Conservation (phyloP, 2,329 filamentous ascomycete species). For the Trichoderma lentiforme region DNA sequence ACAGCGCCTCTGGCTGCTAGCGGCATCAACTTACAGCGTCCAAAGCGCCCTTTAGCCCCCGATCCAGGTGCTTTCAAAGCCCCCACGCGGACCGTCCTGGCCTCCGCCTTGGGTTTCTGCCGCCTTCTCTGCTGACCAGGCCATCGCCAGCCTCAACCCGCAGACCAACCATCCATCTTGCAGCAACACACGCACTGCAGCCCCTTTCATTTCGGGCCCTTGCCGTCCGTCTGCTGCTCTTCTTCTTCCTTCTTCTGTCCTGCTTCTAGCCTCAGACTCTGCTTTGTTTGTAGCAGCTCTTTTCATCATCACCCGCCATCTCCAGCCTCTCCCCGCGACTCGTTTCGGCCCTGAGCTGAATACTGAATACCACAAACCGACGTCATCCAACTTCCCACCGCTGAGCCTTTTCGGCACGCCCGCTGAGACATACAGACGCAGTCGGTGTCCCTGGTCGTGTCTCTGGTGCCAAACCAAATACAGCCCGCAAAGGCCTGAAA, state of each 20-base stretch:
- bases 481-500: conserved; percentile 2
- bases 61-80: background rate
- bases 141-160: conserved; percentile 14
- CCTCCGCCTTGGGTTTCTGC: conserved; percentile 15
- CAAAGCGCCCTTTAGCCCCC: background rate
- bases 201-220: background rate
- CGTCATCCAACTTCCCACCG: background rate
- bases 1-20: background rate
- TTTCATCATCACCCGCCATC: background rate
- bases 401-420: background rate
- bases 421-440: conserved; percentile 7
- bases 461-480: background rate
- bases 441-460: background rate
- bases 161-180: background rate
- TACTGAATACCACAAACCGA: background rate
- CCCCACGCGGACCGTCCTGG: conserved; percentile 8
- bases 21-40: background rate
- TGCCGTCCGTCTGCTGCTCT: background rate
- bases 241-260: background rate
- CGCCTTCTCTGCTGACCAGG: conserved; percentile 17
- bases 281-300: background rate
- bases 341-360: background rate
- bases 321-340: background rate
- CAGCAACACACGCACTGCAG: conserved; percentile 11
- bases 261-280: background rate